A percentile compares a stretch with the other conserved stretches of the same genome.
Evolutionary conservation across 2,329 filamentous ascomycete species (phyloP).

Genomic region (Beauveria varroae): DNA sequence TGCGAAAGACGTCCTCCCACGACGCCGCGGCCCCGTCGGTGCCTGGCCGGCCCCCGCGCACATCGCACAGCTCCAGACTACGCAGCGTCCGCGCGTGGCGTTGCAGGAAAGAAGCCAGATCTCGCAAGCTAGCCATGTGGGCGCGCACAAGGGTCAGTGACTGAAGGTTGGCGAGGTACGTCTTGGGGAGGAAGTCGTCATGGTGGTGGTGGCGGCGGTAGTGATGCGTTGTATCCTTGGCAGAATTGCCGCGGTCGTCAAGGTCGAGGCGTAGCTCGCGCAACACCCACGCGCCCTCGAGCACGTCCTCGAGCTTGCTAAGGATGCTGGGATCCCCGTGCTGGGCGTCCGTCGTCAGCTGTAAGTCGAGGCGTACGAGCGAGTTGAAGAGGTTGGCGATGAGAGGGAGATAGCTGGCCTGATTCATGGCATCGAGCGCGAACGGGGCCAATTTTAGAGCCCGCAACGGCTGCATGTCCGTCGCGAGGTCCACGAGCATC

Average conservation of each 20-base stretch:
- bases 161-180: not conserved
- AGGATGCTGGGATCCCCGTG: not conserved
- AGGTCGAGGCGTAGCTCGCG: slow-evolving; percentile 2
- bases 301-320: slow-evolving; percentile 5
- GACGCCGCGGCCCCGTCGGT: not conserved
- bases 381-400: slow-evolving; percentile 5
- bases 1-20: not conserved
- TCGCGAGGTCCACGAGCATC: slow-evolving; percentile 6
- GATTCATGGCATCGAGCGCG: slow-evolving; percentile 5
- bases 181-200: not conserved
- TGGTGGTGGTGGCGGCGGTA: too few species aligned
- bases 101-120: not conserved
- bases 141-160: not conserved
- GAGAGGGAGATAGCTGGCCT: slow-evolving; percentile 2
- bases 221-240: not conserved
- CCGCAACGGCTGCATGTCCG: not conserved
- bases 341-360: not conserved
- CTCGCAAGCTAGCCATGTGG: not conserved
- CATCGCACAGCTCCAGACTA: not conserved
- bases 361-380: slow-evolving; percentile 1
- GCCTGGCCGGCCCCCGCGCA: not conserved
- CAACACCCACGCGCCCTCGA: not conserved
- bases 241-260: not conserved
- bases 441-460: not conserved
- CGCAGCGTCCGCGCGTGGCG: not conserved